phyloP scores from a whole-genome alignment of 176 grass and related monocot species.

The Oryza punctata region DNA sequence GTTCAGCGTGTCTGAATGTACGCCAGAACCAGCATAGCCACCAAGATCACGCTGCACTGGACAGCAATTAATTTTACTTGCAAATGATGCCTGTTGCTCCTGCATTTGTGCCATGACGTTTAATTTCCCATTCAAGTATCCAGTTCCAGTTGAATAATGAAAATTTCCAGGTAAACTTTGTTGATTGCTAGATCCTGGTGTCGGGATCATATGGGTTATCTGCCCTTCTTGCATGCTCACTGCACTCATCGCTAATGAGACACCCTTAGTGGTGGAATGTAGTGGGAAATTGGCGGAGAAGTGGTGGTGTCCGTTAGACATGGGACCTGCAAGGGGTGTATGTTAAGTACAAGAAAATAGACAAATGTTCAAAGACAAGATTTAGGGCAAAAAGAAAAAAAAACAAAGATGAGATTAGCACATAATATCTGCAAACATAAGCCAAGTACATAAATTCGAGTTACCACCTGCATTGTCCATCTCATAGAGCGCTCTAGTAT shows the following conservation, averaged over 20 bases:
- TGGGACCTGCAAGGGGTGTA: constrained; percentile 42
- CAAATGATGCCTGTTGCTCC: constrained; percentile 51
- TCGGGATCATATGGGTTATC: constrained; percentile 60
- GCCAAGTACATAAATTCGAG: constrained; percentile 24
- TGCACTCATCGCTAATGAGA: constrained; percentile 35
- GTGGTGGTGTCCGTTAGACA: constrained; percentile 50
- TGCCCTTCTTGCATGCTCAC: constrained; percentile 40
- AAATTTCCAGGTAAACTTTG: constrained; percentile 46
- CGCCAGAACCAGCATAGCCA: constrained; percentile 42
- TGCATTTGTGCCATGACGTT: constrained; percentile 38
- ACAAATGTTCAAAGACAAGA: neutral
- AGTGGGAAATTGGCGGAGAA: constrained; percentile 30
- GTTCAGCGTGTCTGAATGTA: constrained; percentile 51
- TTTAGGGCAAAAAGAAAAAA: neutral
- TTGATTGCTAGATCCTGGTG: constrained; percentile 63
- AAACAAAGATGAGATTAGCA: neutral
- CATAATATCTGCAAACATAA: constrained; percentile 7
- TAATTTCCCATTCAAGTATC: constrained; percentile 49
- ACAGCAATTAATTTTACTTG: constrained; percentile 39
- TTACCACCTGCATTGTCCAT: constrained; percentile 47
- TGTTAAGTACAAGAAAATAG: constrained; percentile 18
- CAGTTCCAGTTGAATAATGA: constrained; percentile 55
- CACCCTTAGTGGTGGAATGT: constrained; percentile 40
- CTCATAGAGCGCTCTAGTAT: constrained; percentile 27
- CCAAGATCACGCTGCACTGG: constrained; percentile 31